Percentiles rank a stretch among this genome's conserved stretches.
phyloP scores from a whole-genome alignment of 768 basidiomycete species.

The Mycena metata region DNA sequence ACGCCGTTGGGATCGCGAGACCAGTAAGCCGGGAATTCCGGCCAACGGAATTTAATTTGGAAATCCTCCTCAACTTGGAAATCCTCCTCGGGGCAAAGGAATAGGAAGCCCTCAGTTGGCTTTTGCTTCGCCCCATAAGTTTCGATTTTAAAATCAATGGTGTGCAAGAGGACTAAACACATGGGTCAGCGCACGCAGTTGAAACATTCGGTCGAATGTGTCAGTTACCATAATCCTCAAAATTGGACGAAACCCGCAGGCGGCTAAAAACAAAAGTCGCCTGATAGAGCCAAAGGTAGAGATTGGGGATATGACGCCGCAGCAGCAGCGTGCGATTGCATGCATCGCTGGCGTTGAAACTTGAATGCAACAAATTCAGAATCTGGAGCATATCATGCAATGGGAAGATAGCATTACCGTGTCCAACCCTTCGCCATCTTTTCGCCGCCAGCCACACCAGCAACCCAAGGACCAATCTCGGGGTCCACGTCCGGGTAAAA shows the following conservation, averaged over 20 bases:
- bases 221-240: conserved; percentile 25
- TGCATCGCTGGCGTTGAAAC: conserved; percentile 25
- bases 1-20: conserved; percentile 19
- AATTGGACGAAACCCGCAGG: conserved; percentile 23
- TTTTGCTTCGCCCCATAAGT: conserved; percentile 24
- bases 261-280: conserved; percentile 24
- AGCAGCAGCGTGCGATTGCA: conserved; percentile 19
- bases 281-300: conserved; percentile 22
- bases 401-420: conserved; percentile 20
- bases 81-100: conserved; percentile 22
- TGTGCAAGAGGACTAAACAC: conserved; percentile 22
- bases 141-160: conserved; percentile 20
- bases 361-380: conserved; percentile 18
- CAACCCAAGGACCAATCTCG: conserved; percentile 11
- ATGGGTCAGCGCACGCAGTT: conserved; percentile 24
- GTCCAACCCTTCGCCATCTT: conserved; percentile 11
- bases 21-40: conserved; percentile 22
- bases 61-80: conserved; percentile 14
- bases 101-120: conserved; percentile 21
- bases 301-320: conserved; percentile 11
- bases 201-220: conserved; percentile 18
- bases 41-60: conserved; percentile 25
- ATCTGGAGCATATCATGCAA: conserved; percentile 17
- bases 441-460: conserved; percentile 15
- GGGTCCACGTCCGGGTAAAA: conserved; percentile 18